Evolutionary conservation across 148 eudicot genomes (phyloP), one percentile per base, ranked within the genome.

Genomic region (Silene uniflora): DNA sequence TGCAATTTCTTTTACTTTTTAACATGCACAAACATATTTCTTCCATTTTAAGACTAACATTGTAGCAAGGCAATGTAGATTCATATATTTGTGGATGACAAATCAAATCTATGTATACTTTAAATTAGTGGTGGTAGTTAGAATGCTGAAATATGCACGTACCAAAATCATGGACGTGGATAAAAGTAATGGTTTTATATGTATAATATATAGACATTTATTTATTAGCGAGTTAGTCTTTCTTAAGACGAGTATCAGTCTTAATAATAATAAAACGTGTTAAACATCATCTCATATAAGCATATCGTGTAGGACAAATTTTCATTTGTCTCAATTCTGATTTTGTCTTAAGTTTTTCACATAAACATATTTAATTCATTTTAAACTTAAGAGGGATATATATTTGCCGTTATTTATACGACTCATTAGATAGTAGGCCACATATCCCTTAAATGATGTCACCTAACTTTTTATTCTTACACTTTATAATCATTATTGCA

Each of bases 111-210:
- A 59, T 7, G 7, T 18, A 59, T 10, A 8, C 10, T 19, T 18
- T 59, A 59, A 59, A 59, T 63, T 25, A 63, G 67, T 25, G 67
- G 67, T 11, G 67, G 67, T 63, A 63, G 67, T 25, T 63, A 59
- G 62, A 23, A 59, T 59, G 62, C 23, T 59, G 62, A 59, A 59
- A 59, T 59, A 59, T 19, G 62, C 62, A 59, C 62, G 21, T 59
- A 19, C 62, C 19, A n/a, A 59, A 47, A 49, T 49, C 3, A 21
- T 21, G 25, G 11, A 21, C 10, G 23, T n/a, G 11, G 11, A 60
- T 60, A 27, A 60, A 21, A 60, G 63, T 21, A 7, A 60, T 18
- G 24, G 25, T 21, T 21, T 60, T 49, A 49, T 5, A 49, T 49
- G 14, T 49, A 47, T 29, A 29, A 2, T 35, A 35, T 4, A 35